These are phyloP conservation scores for Solanum arcanum DNA, from an alignment of 257 asterid genomes.

Conservation along the genomic window DNA sequence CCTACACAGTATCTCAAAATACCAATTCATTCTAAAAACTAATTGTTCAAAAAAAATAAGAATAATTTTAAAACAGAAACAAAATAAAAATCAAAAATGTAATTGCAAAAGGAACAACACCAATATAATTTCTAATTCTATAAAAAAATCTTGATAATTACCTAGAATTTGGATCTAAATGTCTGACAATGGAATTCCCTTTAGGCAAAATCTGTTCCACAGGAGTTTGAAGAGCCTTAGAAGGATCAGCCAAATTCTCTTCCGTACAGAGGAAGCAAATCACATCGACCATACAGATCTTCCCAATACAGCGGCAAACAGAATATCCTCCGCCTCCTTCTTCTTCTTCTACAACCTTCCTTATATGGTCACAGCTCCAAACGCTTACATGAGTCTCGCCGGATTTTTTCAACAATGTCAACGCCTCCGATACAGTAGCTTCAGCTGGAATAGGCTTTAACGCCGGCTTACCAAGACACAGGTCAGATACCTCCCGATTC, in stretches of 20 bases:
- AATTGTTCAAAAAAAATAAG: too few relatives aligned
- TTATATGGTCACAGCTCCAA: conserved; percentile 27
- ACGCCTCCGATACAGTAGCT: conserved; percentile 40
- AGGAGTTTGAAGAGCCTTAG: conserved; percentile 48
- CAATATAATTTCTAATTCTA: background rate
- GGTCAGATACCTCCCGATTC: conserved; percentile 55
- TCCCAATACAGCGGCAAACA: conserved; percentile 47
- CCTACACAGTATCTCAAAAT: background rate
- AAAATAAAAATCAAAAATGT: background rate
- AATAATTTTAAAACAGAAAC: background rate
- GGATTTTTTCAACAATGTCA: conserved; percentile 35
- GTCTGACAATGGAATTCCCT: conserved; percentile 35
- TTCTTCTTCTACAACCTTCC: background rate
- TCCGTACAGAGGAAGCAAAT: conserved; percentile 51
- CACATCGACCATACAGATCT: conserved; percentile 48
- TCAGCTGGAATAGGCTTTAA: conserved; percentile 34
- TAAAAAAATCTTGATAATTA: background rate
- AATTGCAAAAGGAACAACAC: background rate
- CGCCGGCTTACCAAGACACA: conserved; percentile 81
- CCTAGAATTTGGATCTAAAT: conserved; percentile 64
- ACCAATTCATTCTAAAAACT: background rate
- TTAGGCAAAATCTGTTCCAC: conserved; percentile 32
- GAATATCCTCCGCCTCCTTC: background rate
- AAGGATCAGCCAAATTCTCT: conserved; percentile 47
- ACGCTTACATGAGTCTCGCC: conserved; percentile 49